Base-by-base conservation (phyloP, 2,329 filamentous ascomycete species). In the Penicillium vulpinum region DNA sequence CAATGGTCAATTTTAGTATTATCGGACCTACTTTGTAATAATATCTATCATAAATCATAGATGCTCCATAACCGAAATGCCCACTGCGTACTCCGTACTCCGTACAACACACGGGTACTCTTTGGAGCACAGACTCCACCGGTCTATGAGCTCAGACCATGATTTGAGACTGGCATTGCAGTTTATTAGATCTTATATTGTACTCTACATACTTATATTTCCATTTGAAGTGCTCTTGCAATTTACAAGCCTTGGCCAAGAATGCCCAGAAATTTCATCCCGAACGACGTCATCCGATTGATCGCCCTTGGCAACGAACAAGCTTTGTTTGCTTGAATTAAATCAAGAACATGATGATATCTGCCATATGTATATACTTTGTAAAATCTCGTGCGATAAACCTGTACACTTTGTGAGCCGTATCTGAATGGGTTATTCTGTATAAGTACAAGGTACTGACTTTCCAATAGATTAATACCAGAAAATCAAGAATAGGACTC, bases 291-390 rank as follows among this genome's bases (percentile, higher is more conserved):
- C 53, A 55, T 33, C 5, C 46, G 39, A 51, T 51, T 31, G 45
- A 55, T 55, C 45, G 29, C 13, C 38, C 53, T 55, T 51, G 53
- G 53, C 53, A 54, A 54, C 18, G 16, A 41, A 55, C 53, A 51
- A 55, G 53, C 53, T 55, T 55, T 55, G 16, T 49, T 46, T 38
- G 13, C 3, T 50, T 13, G 15, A 48, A 22, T 18, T 16, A 35
- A 31, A 35, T 2, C 11, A n/a, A n/a, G n/a, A n/a, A n/a, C n/a
- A n/a, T n/a, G 13, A 33, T 10, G 7, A 43, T 18, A 16, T n/a
- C 10, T 22, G n/a, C n/a, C n/a, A n/a, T n/a, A n/a, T n/a, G n/a
- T n/a, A n/a, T n/a, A n/a, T n/a, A n/a, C n/a, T n/a, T n/a, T n/a
- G n/a, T n/a, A n/a, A n/a, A n/a, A n/a, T n/a, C n/a, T n/a, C n/a